Evolutionary conservation across 2,329 filamentous ascomycete species (phyloP).

Genomic region (Scortechinia acanthostroma): DNA sequence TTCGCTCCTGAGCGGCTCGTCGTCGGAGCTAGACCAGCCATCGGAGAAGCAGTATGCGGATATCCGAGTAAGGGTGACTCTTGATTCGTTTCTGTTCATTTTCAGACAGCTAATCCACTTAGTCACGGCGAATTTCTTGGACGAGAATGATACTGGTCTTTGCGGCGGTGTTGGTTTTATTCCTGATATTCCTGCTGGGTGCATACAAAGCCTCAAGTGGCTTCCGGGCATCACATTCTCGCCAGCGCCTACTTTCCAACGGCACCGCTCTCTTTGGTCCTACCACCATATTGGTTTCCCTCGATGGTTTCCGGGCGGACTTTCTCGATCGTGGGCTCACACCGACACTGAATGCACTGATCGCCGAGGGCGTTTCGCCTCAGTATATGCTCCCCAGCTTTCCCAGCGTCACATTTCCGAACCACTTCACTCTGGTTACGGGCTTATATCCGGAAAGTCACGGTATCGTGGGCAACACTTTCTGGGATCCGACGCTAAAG

Average conservation of each 20-base stretch:
- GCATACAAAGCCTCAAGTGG: constrained; percentile 9
- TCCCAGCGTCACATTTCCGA: constrained; percentile 67
- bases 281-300: constrained; percentile 65
- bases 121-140: background rate
- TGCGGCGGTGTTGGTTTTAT: background rate
- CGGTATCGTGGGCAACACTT: constrained; percentile 66
- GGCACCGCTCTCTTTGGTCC: constrained; percentile 63
- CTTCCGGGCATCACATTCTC: constrained; percentile 16
- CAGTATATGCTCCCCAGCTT: constrained; percentile 68
- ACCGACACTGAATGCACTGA: background rate
- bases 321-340: constrained; percentile 55
- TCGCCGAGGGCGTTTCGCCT: constrained; percentile 55
- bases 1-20: constrained; percentile 18
- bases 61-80: constrained; percentile 9
- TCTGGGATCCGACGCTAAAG: constrained; percentile 56
- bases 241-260: constrained; percentile 32
- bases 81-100: too few species aligned
- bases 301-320: constrained; percentile 70
- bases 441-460: constrained; percentile 67
- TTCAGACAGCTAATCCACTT: too few species aligned
- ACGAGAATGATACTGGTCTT: background rate
- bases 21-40: too few species aligned
- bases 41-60: constrained; percentile 17
- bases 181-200: background rate
- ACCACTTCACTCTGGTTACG: constrained; percentile 67